phyloP scores from a whole-genome alignment of 2,329 filamentous ascomycete species.

The Neophaeococcomyces mojaviensis region DNA sequence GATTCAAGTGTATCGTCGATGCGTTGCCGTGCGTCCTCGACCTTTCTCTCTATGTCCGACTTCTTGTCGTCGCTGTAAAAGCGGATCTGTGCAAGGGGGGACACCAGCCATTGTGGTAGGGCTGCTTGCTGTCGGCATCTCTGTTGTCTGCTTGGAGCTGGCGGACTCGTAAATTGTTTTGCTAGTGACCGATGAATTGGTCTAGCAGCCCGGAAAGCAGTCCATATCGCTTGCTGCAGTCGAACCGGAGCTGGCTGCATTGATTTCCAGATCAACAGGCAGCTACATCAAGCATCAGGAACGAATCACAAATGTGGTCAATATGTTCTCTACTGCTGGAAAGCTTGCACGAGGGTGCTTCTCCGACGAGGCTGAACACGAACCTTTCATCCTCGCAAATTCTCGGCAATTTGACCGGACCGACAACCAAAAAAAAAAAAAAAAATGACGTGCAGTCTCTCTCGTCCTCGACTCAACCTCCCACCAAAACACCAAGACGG shows the following conservation, averaged over 20 bases:
- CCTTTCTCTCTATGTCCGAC: constrained; percentile 15
- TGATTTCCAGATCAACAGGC: background rate
- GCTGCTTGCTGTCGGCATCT: background rate
- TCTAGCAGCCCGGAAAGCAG: constrained; percentile 23
- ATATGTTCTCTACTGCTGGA: too few relatives aligned
- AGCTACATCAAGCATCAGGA: constrained; percentile 4
- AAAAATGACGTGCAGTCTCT: constrained; percentile 8
- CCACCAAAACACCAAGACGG: too few relatives aligned
- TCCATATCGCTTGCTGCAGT: constrained; percentile 22
- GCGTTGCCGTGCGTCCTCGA: constrained; percentile 17
- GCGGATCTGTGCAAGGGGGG: constrained; percentile 12
- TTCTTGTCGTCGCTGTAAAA: constrained; percentile 20
- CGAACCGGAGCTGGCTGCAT: constrained; percentile 25
- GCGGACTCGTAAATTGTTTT: background rate
- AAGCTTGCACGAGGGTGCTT: too few relatives aligned
- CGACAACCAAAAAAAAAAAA: too few relatives aligned
- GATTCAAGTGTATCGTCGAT: constrained; percentile 20
- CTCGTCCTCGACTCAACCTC: too few relatives aligned
- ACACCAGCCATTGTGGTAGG: background rate
- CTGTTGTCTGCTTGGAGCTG: background rate
- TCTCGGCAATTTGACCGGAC: constrained; percentile 1
- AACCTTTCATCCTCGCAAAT: too few relatives aligned
- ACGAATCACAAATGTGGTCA: background rate
- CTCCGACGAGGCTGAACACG: background rate
- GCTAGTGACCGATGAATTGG: constrained; percentile 11